These are phyloP conservation scores for Chenopodium album DNA, from an alignment of 148 eudicot species.

Conservation along the genomic window DNA sequence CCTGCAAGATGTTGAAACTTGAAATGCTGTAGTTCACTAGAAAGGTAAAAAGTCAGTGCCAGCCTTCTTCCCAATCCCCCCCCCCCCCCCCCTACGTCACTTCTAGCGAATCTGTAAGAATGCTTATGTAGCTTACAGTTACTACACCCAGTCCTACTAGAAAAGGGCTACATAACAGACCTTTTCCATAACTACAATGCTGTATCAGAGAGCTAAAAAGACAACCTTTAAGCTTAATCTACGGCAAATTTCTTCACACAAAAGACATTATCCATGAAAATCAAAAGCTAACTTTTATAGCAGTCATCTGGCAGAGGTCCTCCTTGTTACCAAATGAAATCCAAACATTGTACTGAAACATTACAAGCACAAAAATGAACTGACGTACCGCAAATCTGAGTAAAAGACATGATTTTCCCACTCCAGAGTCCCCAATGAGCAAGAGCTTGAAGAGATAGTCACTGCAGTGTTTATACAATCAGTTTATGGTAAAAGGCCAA, in stretches of 20 bases:
- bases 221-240: neutral
- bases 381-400: slow-evolving; percentile 37
- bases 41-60: neutral
- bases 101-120: neutral
- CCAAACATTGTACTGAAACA: neutral
- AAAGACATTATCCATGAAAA: neutral
- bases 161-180: neutral
- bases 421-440: slow-evolving; percentile 40
- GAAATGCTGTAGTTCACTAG: neutral
- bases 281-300: neutral
- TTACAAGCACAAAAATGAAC: neutral
- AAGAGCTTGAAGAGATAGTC: slow-evolving; percentile 42
- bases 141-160: too few relatives aligned
- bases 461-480: slow-evolving; percentile 20
- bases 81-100: too few relatives aligned
- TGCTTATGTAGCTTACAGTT: neutral
- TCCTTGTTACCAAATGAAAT: neutral
- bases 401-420: slow-evolving; percentile 38
- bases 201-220: too few relatives aligned
- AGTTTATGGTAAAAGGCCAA: neutral
- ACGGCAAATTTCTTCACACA: neutral
- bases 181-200: neutral
- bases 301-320: neutral
- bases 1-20: neutral
- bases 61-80: too few relatives aligned